phyloP scores from a whole-genome alignment of 2,329 filamentous ascomycete genomes.

The Phoma sp. region DNA sequence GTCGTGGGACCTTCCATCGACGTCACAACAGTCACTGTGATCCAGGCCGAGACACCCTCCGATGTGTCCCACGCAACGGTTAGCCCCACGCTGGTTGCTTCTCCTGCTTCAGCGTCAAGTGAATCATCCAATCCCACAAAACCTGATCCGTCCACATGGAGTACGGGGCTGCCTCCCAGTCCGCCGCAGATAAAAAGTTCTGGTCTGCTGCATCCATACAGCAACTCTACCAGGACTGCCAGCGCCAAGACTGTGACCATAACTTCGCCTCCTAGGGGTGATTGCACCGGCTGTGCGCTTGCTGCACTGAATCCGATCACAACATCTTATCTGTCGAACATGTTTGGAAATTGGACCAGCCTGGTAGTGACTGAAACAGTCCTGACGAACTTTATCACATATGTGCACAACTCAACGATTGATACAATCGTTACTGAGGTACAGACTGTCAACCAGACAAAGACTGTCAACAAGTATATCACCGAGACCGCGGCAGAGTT shows the following conservation, averaged over 20 bases:
- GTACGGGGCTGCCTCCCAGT: neutral
- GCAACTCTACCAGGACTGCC: conserved; percentile 1
- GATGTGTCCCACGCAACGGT: neutral
- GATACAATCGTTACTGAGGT: conserved; percentile 33
- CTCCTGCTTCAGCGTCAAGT: neutral
- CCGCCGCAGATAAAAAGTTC: neutral
- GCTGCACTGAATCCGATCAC: conserved; percentile 32
- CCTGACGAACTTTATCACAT: conserved; percentile 32
- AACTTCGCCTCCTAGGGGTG: neutral
- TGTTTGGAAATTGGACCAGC: conserved; percentile 25
- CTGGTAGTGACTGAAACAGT: conserved; percentile 36
- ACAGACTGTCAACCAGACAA: conserved; percentile 35
- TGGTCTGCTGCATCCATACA: conserved; percentile 1
- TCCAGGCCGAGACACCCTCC: neutral
- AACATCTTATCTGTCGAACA: conserved; percentile 4
- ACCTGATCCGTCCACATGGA: neutral
- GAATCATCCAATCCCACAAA: neutral
- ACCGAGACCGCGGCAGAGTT: conserved; percentile 33
- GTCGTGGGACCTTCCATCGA: neutral
- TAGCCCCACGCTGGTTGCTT: neutral
- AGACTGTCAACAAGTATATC: conserved; percentile 28
- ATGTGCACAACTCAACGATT: conserved; percentile 30
- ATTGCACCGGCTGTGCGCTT: conserved; percentile 43
- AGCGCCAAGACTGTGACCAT: neutral
- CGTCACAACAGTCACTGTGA: neutral